These are phyloP conservation scores for Leccinum subgranulosum DNA, from an alignment of 768 basidiomycete species.

Conservation along the genomic window DNA sequence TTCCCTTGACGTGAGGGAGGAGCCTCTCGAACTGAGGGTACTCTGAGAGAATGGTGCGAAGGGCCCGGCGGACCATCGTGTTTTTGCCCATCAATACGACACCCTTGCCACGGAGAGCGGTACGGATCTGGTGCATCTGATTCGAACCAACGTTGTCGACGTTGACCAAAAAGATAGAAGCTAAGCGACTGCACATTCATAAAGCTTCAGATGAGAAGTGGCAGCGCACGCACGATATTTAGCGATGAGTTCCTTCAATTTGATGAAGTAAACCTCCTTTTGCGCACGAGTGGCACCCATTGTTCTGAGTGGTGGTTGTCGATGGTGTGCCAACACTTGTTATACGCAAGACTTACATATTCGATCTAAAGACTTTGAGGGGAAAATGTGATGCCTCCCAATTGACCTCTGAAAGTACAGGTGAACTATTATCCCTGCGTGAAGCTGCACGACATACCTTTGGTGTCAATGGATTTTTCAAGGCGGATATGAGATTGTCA, in stretches of 20 bases:
- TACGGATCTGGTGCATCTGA: conserved; percentile 99
- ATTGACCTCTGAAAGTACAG: conserved; percentile 72
- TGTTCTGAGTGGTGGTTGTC: conserved; percentile 33
- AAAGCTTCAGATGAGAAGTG: neutral
- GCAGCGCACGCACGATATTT: conserved; percentile 71
- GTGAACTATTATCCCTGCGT: neutral
- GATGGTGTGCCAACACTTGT: neutral
- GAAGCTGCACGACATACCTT: conserved; percentile 45
- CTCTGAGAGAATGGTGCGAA: conserved; percentile 87
- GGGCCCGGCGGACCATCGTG: conserved; percentile 99
- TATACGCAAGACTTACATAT: conserved; percentile 22
- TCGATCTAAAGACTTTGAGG: conserved; percentile 20
- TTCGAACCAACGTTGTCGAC: conserved; percentile 99
- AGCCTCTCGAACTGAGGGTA: conserved; percentile 94
- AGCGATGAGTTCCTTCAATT: conserved; percentile 89
- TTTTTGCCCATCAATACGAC: conserved; percentile 99
- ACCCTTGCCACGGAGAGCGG: conserved; percentile 93
- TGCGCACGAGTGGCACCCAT: conserved; percentile 93
- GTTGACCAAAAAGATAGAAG: conserved; percentile 98
- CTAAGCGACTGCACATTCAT: conserved; percentile 39
- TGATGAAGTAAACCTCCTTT: conserved; percentile 88
- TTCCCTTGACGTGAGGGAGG: conserved; percentile 93
- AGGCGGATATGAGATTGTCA: conserved; percentile 47
- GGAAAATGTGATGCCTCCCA: conserved; percentile 70
- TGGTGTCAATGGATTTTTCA: conserved; percentile 95